These are phyloP conservation scores for Solanum corneliomulleri DNA, from an alignment of 257 asterid species.

Conservation along the genomic window DNA sequence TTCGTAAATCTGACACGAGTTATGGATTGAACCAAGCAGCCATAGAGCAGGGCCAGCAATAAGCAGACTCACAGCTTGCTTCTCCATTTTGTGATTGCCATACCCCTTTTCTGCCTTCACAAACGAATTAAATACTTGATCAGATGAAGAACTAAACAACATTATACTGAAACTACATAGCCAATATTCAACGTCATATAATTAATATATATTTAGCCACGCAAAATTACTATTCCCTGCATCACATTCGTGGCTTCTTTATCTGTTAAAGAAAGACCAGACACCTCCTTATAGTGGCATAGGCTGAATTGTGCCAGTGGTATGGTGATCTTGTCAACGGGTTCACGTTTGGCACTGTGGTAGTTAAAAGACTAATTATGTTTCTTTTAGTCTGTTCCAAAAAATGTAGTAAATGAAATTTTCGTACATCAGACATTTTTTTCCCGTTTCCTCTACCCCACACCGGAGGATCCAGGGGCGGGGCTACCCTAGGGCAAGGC, in stretches of 20 bases:
- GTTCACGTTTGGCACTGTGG: neutral
- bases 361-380: neutral
- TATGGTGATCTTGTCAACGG: neutral
- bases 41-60: conserved; percentile 70
- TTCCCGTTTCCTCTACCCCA: no score
- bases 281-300: neutral
- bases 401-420: neutral
- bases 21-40: conserved; percentile 76
- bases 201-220: neutral
- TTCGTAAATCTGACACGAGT: conserved; percentile 84
- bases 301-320: neutral
- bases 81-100: conserved; percentile 24
- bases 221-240: neutral
- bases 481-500: neutral
- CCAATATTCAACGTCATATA: neutral
- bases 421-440: neutral
- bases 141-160: neutral
- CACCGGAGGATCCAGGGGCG: neutral
- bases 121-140: neutral
- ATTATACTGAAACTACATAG: neutral
- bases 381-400: neutral
- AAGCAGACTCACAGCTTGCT: conserved; percentile 45
- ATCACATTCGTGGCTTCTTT: neutral
- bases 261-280: neutral
- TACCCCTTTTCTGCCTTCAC: conserved; percentile 45